Percentiles rank a stretch among this genome's conserved stretches.
phyloP scores from a whole-genome alignment of 2,329 filamentous ascomycete genomes.

The Colletotrichum endophyticum region DNA sequence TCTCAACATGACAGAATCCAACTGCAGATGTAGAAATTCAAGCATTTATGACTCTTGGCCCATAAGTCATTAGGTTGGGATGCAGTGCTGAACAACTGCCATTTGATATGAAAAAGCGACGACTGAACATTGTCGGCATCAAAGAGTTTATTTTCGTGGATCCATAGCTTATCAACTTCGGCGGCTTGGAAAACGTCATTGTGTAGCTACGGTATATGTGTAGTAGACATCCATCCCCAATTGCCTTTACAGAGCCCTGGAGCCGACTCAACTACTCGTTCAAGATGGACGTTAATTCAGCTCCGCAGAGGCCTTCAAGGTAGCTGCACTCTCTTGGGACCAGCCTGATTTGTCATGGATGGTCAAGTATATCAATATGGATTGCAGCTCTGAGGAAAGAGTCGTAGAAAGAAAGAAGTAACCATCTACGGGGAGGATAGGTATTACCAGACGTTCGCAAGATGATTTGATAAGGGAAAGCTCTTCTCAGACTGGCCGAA shows the following conservation, averaged over 20 bases:
- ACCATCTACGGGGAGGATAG: rapidly evolving
- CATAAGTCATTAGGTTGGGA: neutral
- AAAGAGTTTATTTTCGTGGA: rapidly evolving
- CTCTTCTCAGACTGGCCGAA: neutral
- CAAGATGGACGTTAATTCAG: rapidly evolving
- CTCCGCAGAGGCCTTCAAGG: rapidly evolving
- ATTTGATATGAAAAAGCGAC: neutral
- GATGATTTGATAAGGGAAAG: neutral
- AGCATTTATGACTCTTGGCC: rapidly evolving
- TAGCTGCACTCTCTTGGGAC: neutral
- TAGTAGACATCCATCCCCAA: no score
- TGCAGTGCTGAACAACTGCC: neutral
- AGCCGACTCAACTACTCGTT: neutral
- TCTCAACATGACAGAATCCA: neutral
- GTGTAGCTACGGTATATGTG: no score
- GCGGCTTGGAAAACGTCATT: rapidly evolving
- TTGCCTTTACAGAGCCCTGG: rapidly evolving
- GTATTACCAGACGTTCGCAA: neutral
- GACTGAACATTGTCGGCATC: neutral
- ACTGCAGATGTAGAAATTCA: rapidly evolving
- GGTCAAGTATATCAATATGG: rapidly evolving
- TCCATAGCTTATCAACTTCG: neutral
- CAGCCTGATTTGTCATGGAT: rapidly evolving
- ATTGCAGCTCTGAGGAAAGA: rapidly evolving
- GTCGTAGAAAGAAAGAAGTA: neutral